Conservation (phyloP, 2,329 filamentous ascomycete species). For the Neophaeococcomyces mojaviensis region DNA sequence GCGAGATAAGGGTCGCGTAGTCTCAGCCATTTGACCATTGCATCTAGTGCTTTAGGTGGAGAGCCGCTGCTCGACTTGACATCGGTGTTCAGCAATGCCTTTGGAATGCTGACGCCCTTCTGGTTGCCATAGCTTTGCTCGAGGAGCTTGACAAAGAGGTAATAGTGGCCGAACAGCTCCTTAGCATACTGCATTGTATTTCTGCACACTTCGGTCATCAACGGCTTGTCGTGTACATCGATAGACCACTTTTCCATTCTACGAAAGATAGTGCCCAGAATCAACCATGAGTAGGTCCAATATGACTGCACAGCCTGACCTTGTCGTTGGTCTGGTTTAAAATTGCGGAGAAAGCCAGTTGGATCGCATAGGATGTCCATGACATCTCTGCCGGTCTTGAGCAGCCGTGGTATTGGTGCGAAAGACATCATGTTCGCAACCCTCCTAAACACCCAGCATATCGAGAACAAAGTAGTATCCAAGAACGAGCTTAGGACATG, state of each 20-base stretch:
- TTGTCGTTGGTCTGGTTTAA: constrained; percentile 52
- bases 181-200: constrained; percentile 94
- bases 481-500: constrained; percentile 53
- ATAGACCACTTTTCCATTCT: constrained; percentile 79
- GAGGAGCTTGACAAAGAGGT: constrained; percentile 68
- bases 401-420: constrained; percentile 51
- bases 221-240: constrained; percentile 57
- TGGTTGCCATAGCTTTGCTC: constrained; percentile 37
- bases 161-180: constrained; percentile 74
- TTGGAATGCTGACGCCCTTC: constrained; percentile 37
- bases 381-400: constrained; percentile 55
- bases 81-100: constrained; percentile 46
- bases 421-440: constrained; percentile 53
- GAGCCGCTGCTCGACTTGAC: constrained; percentile 26
- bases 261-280: constrained; percentile 70
- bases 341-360: constrained; percentile 52
- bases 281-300: constrained; percentile 80
- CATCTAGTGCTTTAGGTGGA: constrained; percentile 57
- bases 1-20: constrained; percentile 82
- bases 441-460: constrained; percentile 49
- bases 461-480: constrained; percentile 47
- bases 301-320: constrained; percentile 62
- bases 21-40: constrained; percentile 78
- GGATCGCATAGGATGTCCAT: constrained; percentile 57
- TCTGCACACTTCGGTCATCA: constrained; percentile 88